Evolutionary conservation across 305 asterid species (phyloP), one percentile per base, ranked within the genome.

Genomic region (Rubia occidens): DNA sequence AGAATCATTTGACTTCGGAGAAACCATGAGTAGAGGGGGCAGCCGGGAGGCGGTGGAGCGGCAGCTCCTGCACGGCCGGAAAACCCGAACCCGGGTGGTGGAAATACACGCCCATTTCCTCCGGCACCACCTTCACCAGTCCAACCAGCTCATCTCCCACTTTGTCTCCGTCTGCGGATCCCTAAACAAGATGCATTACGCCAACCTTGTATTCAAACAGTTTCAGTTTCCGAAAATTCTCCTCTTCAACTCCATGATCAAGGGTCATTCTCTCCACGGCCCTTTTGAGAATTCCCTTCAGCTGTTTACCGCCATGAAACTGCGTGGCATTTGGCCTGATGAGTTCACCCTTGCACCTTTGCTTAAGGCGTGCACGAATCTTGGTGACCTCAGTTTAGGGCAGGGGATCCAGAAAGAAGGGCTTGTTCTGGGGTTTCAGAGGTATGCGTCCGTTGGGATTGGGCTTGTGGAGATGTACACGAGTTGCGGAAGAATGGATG

Each of bases 71-170:
- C 95, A 87, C 66, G 87, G 85, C 79, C 78, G 82, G 42, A 75
- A 83, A 29, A 82, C 85, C 51, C 82, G 87, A 40, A 74, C 66
- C 73, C 84, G 66, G 51, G 85, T 84, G 63, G 75, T 81, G 20
- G 84, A 84, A 72, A 87, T 87, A 65, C 91, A 87, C 78, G 88
- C 74, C 8, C 85, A 85, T 72, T 78, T 84, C 74, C 82, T 82
- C 65, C 91, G 95, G 68, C 88, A 87, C 85, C 74, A 72, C 24
- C 86, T 87, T 69, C 83, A 78, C 67, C 74, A 80, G 56, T 87
- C 95, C 78, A 87, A 87, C 83, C 78, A 84, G 77, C 82, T 87
- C 51, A 73, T 85, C 73, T 77, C 95, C 70, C 95, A 87, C 78
- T 87, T 87, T 71, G 78, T 86, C 75, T 78, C 87, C 74, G 64